Evolutionary conservation across 2,329 filamentous ascomycete species (phyloP).

Genomic region (Ascochyta lentis): DNA sequence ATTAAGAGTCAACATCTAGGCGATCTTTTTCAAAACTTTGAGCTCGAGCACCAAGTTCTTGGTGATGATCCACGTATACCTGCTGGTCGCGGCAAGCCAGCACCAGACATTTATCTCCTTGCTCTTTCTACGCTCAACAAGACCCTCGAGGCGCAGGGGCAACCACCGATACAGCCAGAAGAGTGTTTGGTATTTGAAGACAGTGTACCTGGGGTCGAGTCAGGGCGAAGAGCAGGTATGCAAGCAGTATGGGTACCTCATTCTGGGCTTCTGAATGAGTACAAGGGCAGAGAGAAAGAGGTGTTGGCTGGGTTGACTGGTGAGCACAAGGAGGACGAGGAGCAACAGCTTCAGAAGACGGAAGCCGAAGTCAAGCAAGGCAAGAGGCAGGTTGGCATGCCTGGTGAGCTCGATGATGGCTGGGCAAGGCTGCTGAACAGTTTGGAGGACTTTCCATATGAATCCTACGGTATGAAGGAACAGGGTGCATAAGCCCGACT

Average conservation of each 20-base stretch:
- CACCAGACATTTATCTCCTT: constrained; percentile 92
- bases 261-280: constrained; percentile 76
- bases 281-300: constrained; percentile 75
- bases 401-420: constrained; percentile 66
- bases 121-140: constrained; percentile 86
- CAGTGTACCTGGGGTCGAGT: constrained; percentile 89
- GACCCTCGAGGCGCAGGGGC: constrained; percentile 65
- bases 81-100: constrained; percentile 85
- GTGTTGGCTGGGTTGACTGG: constrained; percentile 84
- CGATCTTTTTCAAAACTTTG: constrained; percentile 67
- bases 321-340: constrained; percentile 67
- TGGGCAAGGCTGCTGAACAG: constrained; percentile 62
- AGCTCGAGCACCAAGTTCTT: constrained; percentile 75
- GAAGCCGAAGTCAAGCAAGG: constrained; percentile 49
- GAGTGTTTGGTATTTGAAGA: constrained; percentile 98
- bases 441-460: constrained; percentile 67
- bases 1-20: constrained; percentile 72
- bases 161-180: constrained; percentile 72
- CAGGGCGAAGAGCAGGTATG: constrained; percentile 91
- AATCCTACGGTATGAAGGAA: constrained; percentile 61
- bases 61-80: constrained; percentile 85
- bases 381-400: constrained; percentile 53
- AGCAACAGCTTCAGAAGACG: constrained; percentile 37
- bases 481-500: background rate
- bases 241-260: constrained; percentile 93